Evolutionary conservation across 2,329 filamentous ascomycete genomes (phyloP), one percentile per base, ranked within the genome.

Genomic region (Curvularia spicifera): DNA sequence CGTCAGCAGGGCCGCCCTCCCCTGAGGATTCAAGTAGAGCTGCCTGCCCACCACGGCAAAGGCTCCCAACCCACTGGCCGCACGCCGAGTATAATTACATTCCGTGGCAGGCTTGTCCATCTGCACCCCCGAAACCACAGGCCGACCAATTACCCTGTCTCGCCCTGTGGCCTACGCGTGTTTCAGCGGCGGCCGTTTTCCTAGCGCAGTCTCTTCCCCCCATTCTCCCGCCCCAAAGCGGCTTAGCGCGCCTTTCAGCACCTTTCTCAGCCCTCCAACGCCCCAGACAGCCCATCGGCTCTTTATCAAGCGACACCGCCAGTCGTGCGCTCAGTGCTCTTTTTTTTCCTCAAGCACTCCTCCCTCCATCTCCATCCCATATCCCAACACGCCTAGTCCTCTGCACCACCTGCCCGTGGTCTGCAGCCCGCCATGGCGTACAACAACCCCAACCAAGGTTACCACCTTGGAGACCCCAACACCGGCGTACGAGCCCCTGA

Each of bases 361-460:
- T 52, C 47, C 59, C 56, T 59, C 26, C 65, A 65, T 60, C 59
- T 45, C 51, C 65, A 61, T 50, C 60, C 50, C 58, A 35, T 31
- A 31, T 45, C 61, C 54, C 54, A 53, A 59, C 57, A 45, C 58
- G 33, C 55, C 51, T 48, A 57, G 56, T 60, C 67, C 63, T 59
- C 61, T 57, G 56, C 55, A 51, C 63, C 59, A 57, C 66, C 63
- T 58, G 66, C 61, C 63, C 60, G 64, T 61, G 59, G 65, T 66
- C 58, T 64, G 66, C 70, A 66, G 72, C 68, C 71, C 70, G 61
- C 62, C 70, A 77, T 77, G 75, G 74, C 74, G 53, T 75, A 76
- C 74, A 75, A 73, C 68, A 65, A 69, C 65, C 68, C 59, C 60
- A 68, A 65, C 62, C 76, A 55, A 58, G 56, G 56, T 51, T 58